Base-by-base conservation (phyloP, 2,329 filamentous ascomycete species). In the Raffaelea albimanens region DNA sequence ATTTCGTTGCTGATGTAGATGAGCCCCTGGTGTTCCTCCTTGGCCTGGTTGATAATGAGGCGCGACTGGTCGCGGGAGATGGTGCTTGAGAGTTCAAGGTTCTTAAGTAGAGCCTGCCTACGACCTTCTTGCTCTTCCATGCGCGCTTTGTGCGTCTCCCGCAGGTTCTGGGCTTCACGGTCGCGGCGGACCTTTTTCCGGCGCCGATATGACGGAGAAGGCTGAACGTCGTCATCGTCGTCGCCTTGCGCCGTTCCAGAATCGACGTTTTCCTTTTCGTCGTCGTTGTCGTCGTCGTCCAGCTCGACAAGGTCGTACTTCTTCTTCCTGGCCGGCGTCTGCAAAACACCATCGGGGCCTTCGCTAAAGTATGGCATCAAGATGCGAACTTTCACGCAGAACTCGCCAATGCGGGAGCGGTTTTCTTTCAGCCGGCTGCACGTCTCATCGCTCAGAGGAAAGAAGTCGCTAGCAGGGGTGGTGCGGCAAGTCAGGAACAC, bases 21-120 rank as follows among this genome's bases (percentile, higher is more conserved):
- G 42, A 80, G 70, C 0, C 72, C 71, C 53, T 84, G 68, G 14
- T 76, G 64, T 3, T 82, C 75, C 19, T 71, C 65, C 58, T 83
- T 85, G 23, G 72, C 72, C 50, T 80, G 73, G 58, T 88, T 88
- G 61, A 89, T 76, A 42, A 84, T 78, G 21, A 86, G 63, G 43
- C 71, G 63, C 39, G 66, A 61, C 53, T 69, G 66, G 57, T 75
- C 67, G 59, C 61, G 71, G 52, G 61, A 63, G 52, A 64, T 69
- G 50, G 55, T 63, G 42, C 59, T 72, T 49, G 62, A 69, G 53
- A 57, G 61, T 53, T 63, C 75, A 52, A 75, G 64, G 51, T 61
- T 69, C 54, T 63, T 63, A 54, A 66, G 72, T 33, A 75, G 67
- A 50, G 67, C 71, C 54, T 61, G 59, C 25, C 68, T 66, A 22